Base-by-base conservation (phyloP, 352 stramenopile species). In the Pythium periplocum region DNA sequence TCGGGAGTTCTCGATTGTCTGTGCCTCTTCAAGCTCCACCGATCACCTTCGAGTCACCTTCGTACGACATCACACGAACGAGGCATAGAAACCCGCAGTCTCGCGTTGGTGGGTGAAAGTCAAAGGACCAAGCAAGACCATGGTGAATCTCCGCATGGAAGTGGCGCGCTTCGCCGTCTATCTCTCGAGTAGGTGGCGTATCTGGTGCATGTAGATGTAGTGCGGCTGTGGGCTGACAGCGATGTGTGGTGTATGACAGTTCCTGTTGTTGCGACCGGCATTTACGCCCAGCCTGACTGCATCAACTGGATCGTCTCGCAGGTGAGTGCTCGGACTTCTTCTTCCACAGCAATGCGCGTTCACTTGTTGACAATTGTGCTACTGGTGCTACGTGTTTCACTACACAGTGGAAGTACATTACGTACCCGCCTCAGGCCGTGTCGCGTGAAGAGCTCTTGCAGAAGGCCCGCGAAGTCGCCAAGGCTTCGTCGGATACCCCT, bases 271-370 rank as follows among this genome's bases (percentile, higher is more conserved):
- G 75, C 80, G 35, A 94, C 84, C 31, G 80, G 68, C 61, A 77
- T 94, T 57, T 94, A 94, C 73, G 80, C 83, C 48, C 81, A 94
- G 59, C 84, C 84, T 12, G 78, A 94, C 52, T 90, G 79, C 61
- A 90, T 94, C 68, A 78, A 86, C 62, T 85, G 53, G 52, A 92
- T 92, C 52, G 71, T 94, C 47, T 62, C 64, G 47, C 56, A 71
- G 62, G 83, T 93, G 45, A 41, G 69, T 50, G 5, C n/a, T 36
- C 30, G 17, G 4, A 17, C 11, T 55, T 4, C 31, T 50, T 36
- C 30, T 55, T 41, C 32, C 48, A 9, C 51, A 39, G 30, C 12
- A n/a, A 43, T 11, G 46, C 46, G 9, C 12, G 12, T 42, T 42
- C 38, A 42, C 12, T 42, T 9, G 32, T 31, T 52, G n/a, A 48